Evolutionary conservation across 2,329 filamentous ascomycete genomes (phyloP), one percentile per base, ranked within the genome.

Genomic region (Ophiostoma piceae): DNA sequence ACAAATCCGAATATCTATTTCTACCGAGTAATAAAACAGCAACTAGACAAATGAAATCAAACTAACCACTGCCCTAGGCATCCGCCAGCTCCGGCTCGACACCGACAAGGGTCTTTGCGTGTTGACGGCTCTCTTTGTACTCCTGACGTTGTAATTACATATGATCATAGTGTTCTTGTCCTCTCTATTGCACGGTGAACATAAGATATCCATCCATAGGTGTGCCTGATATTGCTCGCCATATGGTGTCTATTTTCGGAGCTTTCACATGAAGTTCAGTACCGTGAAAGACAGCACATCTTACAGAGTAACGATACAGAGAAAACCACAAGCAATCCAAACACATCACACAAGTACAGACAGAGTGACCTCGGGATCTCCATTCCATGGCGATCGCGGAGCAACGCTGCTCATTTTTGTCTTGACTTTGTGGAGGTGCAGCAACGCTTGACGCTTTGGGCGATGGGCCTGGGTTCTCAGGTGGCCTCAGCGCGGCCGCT

Each of bases 361-460:
- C 26, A 29, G 26, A 29, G 26, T 57, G 22, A 6, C 22, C n/a
- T 22, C 22, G 22, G n/a, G 51, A 57, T 57, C 51, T 57, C 51
- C 51, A 57, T 57, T 57, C 51, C 51, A 57, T 26, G 51, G 51
- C 51, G 51, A 57, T 57, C 51, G 22, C 51, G 51, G 51, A 57
- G 51, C 51, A 57, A 57, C 51, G 51, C n/a, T 26, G 51, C 51
- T 26, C n/a, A 57, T 57, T 22, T 57, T n/a, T 57, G 51, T 14
- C 39, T 41, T 41, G 3, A 41, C 51, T 26, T 57, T 57, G 51
- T 57, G 51, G 51, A 57, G 51, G 51, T 57, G 51, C 51, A 57
- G n/a, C 51, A 26, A 26, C 51, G 51, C 43, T 47, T 47, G 43
- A 47, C 43, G 43, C 43, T 47, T 57, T 57, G 39, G 39, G 39